These are phyloP conservation scores for Aspergillus tubingensis DNA, from an alignment of 2,329 filamentous ascomycete genomes.

Conservation along the genomic window DNA sequence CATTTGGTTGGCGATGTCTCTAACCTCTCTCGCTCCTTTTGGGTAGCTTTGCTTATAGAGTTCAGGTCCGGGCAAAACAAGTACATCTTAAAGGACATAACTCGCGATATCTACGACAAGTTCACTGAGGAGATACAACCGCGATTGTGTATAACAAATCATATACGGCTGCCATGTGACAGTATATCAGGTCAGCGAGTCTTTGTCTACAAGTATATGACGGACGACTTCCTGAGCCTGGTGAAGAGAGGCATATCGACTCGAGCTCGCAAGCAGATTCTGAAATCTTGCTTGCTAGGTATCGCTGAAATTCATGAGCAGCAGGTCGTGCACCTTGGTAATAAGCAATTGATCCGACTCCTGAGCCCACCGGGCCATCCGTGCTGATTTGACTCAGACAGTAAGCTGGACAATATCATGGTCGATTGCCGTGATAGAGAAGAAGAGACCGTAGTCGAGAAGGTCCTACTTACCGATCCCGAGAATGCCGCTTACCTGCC, in stretches of 20 bases:
- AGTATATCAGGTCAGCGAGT: conserved; percentile 47
- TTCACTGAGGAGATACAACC: conserved; percentile 26
- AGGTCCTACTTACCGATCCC: conserved; percentile 32
- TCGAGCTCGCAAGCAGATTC: conserved; percentile 43
- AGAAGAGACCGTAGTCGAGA: conserved; percentile 20
- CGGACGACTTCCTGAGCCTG: conserved; percentile 46
- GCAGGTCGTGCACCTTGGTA: conserved; percentile 36
- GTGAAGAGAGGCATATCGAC: conserved; percentile 44
- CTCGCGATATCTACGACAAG: conserved; percentile 26
- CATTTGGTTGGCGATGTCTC: background rate
- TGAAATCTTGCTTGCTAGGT: conserved; percentile 46
- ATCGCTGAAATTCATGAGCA: conserved; percentile 38
- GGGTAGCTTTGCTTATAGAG: conserved; percentile 4
- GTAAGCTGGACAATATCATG: conserved; percentile 42
- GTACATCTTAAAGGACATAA: conserved; percentile 30
- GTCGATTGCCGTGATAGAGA: conserved; percentile 31
- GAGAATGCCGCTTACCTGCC: conserved; percentile 40
- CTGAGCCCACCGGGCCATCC: background rate
- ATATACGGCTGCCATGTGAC: conserved; percentile 43
- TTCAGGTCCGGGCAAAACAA: conserved; percentile 23
- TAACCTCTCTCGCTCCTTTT: conserved; percentile 5
- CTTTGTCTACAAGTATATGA: conserved; percentile 50
- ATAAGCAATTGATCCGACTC: background rate
- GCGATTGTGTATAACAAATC: conserved; percentile 37
- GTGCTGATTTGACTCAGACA: conserved; percentile 27